Conservation (phyloP, 2,329 filamentous ascomycete genomes). For the Aspergillus ochraceus region DNA sequence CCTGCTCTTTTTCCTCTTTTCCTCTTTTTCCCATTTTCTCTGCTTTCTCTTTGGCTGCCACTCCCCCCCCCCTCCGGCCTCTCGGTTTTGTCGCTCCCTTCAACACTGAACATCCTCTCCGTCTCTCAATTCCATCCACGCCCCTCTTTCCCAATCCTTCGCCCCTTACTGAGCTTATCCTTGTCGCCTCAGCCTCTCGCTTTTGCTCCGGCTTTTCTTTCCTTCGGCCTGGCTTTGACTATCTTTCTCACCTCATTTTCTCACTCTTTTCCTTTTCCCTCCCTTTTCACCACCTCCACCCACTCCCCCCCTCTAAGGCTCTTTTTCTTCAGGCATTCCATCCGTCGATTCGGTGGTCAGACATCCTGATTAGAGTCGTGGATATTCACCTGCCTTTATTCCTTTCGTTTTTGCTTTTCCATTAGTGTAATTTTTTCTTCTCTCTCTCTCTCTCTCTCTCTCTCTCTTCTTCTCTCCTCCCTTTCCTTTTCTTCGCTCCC, state of each 20-base stretch:
- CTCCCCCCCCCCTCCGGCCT: neutral
- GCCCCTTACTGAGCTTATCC: conserved; percentile 10
- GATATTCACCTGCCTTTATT: neutral
- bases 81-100: neutral
- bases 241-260: conserved; percentile 2
- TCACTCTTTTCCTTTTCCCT: neutral
- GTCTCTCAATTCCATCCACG: neutral
- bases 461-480: neutral
- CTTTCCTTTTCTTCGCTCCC: neutral
- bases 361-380: neutral
- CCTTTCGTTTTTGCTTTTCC: conserved; percentile 4
- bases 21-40: neutral
- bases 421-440: neutral
- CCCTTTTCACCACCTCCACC: neutral
- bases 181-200: conserved; percentile 1
- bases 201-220: conserved; percentile 2
- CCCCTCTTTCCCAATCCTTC: neutral
- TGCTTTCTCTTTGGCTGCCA: neutral
- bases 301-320: neutral
- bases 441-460: neutral
- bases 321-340: neutral
- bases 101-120: too few relatives aligned
- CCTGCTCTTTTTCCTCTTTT: too few relatives aligned
- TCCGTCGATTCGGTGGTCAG: conserved; percentile 4
- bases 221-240: neutral